phyloP scores from a whole-genome alignment of 2,329 filamentous ascomycete genomes.

The Beauveria australis region DNA sequence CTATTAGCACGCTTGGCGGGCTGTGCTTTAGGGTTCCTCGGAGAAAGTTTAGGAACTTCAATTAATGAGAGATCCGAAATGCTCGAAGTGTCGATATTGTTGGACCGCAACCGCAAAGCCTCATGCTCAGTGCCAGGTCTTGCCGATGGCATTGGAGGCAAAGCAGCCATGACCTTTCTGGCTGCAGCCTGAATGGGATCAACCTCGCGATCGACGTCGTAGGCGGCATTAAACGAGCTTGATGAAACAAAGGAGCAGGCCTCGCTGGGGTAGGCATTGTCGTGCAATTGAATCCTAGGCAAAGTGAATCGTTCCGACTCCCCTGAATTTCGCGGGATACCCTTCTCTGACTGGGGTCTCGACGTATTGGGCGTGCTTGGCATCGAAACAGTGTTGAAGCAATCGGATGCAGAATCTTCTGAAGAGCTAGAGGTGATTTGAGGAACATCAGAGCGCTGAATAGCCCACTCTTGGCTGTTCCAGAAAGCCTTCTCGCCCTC shows the following conservation, averaged over 20 bases:
- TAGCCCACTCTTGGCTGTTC: constrained; percentile 10
- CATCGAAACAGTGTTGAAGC: constrained; percentile 25
- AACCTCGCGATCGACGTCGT: constrained; percentile 11
- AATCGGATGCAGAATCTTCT: constrained; percentile 31
- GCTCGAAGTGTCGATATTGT: constrained; percentile 7
- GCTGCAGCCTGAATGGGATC: constrained; percentile 25
- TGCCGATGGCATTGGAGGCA: constrained; percentile 17
- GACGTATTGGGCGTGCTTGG: constrained; percentile 33
- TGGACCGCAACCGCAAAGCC: constrained; percentile 7
- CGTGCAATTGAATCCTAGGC: constrained; percentile 8
- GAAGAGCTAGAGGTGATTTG: constrained; percentile 23
- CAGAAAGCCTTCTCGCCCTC: constrained; percentile 8
- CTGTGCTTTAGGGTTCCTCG: constrained; percentile 11
- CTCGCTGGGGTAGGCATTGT: constrained; percentile 11
- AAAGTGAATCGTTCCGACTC: constrained; percentile 2
- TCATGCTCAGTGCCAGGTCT: not conserved
- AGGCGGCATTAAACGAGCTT: not conserved
- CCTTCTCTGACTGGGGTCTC: constrained; percentile 32
- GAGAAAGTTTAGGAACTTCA: not conserved
- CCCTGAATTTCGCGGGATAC: constrained; percentile 15
- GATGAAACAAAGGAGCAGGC: constrained; percentile 5
- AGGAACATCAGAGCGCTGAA: constrained; percentile 11
- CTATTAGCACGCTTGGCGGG: constrained; percentile 8
- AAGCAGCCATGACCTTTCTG: constrained; percentile 23
- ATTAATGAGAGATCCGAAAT: not conserved